Conservation (phyloP, 148 eudicot species). For the Salicornia ramosissima region DNA sequence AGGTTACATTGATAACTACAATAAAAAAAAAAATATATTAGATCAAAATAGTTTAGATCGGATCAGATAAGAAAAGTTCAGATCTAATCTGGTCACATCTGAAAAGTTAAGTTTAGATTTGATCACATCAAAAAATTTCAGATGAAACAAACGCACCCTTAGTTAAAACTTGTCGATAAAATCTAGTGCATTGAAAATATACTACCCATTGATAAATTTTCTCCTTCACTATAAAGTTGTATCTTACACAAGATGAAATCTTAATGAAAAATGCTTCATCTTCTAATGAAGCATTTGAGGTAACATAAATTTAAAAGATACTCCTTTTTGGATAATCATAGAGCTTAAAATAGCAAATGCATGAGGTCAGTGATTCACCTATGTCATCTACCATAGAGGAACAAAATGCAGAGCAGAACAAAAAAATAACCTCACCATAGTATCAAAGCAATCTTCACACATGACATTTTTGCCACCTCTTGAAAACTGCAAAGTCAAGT, state of each 20-base stretch:
- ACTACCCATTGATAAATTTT: neutral
- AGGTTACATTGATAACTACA: too few relatives aligned
- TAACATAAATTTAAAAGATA: neutral
- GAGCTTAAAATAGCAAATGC: neutral
- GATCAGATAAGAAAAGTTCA: too few relatives aligned
- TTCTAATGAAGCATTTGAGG: neutral
- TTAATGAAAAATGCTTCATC: neutral
- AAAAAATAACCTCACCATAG: slow-evolving; percentile 49
- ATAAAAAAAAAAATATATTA: too few relatives aligned
- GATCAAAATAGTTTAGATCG: too few relatives aligned
- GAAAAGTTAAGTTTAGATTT: too few relatives aligned
- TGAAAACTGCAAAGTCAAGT: slow-evolving; percentile 87
- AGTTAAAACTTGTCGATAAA: neutral
- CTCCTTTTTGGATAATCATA: neutral
- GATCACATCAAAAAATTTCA: too few relatives aligned
- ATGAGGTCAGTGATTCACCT: neutral
- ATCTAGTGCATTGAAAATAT: neutral
- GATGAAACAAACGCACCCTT: too few relatives aligned
- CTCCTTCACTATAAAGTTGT: neutral
- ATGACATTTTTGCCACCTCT: slow-evolving; percentile 86
- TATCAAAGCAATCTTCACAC: slow-evolving; percentile 86
- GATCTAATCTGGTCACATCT: too few relatives aligned
- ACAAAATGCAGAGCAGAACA: neutral
- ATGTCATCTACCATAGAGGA: neutral
- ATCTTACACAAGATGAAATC: neutral